A percentile compares a stretch with the other conserved stretches of the same genome.
Conservation (phyloP, 352 stramenopile genomes). For the Phytophthora tubulina region DNA sequence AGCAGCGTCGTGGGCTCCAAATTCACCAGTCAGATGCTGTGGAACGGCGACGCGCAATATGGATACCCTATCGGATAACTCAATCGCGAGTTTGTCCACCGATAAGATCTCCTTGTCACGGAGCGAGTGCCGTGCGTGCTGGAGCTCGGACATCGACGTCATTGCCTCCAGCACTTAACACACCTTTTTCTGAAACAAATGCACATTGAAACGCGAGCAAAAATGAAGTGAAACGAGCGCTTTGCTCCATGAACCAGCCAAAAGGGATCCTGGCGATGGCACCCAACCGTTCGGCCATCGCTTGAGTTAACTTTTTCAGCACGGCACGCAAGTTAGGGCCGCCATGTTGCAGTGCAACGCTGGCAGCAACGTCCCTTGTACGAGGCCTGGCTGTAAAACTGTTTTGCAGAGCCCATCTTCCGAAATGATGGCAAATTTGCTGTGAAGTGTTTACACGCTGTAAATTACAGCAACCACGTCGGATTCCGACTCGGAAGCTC, state of each 20-base stretch:
- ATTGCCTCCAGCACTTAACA: not conserved
- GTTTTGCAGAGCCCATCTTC: conserved; percentile 2
- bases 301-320: conserved; percentile 17
- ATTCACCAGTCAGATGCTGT: not conserved
- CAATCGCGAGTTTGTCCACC: not conserved
- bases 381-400: not conserved
- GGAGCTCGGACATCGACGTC: conserved; percentile 13
- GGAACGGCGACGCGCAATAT: not conserved
- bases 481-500: not conserved
- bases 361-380: not conserved
- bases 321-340: conserved; percentile 1
- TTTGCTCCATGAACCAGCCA: too few species aligned
- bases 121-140: not conserved
- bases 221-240: too few species aligned
- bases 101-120: conserved; percentile 10
- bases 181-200: conserved; percentile 7
- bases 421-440: conserved; percentile 1
- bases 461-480: conserved; percentile 1
- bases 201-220: conserved; percentile 12
- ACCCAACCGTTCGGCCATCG: not conserved
- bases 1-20: not conserved
- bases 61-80: too few species aligned
- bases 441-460: conserved; percentile 1
- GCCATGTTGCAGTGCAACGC: not conserved
- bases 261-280: conserved; percentile 10